A percentile compares a stretch with the other conserved stretches of the same genome.
These are phyloP conservation scores for Aphanomyces cochlioides DNA, from an alignment of 352 stramenopile species.

Conservation along the genomic window DNA sequence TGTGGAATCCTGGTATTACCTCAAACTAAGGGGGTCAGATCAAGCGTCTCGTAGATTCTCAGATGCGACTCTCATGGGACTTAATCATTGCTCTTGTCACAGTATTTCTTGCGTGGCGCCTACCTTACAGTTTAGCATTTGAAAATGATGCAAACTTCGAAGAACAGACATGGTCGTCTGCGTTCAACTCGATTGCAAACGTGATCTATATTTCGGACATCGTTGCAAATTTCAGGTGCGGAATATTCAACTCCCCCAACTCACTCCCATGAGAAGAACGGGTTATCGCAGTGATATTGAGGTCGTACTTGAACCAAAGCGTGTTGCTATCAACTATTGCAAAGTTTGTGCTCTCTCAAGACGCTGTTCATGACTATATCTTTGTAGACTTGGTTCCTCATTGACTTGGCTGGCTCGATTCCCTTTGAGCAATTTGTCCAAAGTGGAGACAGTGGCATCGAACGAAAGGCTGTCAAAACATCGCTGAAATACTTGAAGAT, in stretches of 20 bases:
- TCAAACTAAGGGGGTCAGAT: not conserved
- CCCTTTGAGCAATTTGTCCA: constrained; percentile 48
- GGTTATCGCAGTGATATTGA: constrained; percentile 54
- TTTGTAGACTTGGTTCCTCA: constrained; percentile 47
- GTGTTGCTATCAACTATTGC: constrained; percentile 47
- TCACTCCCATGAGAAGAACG: constrained; percentile 36
- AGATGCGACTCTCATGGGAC: constrained; percentile 50
- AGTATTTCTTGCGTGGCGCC: constrained; percentile 54
- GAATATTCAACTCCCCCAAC: not conserved
- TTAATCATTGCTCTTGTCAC: constrained; percentile 50
- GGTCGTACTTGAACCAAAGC: constrained; percentile 49
- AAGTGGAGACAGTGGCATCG: constrained; percentile 37
- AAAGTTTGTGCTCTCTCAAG: constrained; percentile 35
- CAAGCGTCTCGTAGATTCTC: constrained; percentile 34
- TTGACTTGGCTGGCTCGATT: constrained; percentile 54
- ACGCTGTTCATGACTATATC: not conserved
- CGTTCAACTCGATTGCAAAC: constrained; percentile 51
- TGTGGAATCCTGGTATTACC: constrained; percentile 28
- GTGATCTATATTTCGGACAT: constrained; percentile 53
- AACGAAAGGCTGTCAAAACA: constrained; percentile 59
- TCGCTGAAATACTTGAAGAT: constrained; percentile 64
- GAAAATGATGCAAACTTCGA: constrained; percentile 12
- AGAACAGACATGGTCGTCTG: constrained; percentile 36
- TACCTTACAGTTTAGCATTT: constrained; percentile 57
- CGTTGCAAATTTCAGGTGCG: constrained; percentile 52